Base-by-base conservation (phyloP, 2,329 filamentous ascomycete genomes). In the Penicillium digitatum region DNA sequence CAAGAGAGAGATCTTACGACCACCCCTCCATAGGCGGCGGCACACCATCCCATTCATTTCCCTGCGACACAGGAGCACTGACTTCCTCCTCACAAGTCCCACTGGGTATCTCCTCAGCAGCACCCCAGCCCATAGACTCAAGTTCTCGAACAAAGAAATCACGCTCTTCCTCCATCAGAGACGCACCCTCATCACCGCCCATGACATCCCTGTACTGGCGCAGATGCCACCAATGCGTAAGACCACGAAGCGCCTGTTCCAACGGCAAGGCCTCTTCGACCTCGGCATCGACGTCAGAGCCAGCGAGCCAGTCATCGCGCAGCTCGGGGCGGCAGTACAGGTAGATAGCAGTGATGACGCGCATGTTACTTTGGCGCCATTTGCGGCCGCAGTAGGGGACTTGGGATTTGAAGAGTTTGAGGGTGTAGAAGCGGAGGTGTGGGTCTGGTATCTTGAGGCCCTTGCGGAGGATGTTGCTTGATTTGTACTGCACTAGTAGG, bases 361-460 rank as follows among this genome's bases (percentile, higher is more conserved):
- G 89, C 94, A 99, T 99, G 74, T 99, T 97, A 64, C 86, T 87
- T 76, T 97, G 94, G 14, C 94, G 87, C 94, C 94, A 99, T 77
- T 99, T 99, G 40, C 94, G 87, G 22, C 94, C 93, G 73, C 93
- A 97, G 78, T 96, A 99, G 1, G 94, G 94, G 5, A 99, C 94
- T 74, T 99, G 94, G 57, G 91, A 94, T 75, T 99, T 99, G 85
- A 97, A 97, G 0, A 99, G 82, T 75, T 99, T 99, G 64, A 99
- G 83, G 0, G 94, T 96, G 77, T 97, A 97, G 40, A 96, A 85
- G 6, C 94, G 86, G 38, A 99, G 81, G 66, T 90, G 83, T 2
- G 87, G 87, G 67, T 99, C 90, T 0, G 93, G 93, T 22, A 96
- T 88, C 64, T 94, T 93, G 16, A 99, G 84, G 6, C 89, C 87